Evolutionary conservation across 768 basidiomycete species (phyloP), one percentile per base, ranked within the genome.

Genomic region (Mycena indigotica): DNA sequence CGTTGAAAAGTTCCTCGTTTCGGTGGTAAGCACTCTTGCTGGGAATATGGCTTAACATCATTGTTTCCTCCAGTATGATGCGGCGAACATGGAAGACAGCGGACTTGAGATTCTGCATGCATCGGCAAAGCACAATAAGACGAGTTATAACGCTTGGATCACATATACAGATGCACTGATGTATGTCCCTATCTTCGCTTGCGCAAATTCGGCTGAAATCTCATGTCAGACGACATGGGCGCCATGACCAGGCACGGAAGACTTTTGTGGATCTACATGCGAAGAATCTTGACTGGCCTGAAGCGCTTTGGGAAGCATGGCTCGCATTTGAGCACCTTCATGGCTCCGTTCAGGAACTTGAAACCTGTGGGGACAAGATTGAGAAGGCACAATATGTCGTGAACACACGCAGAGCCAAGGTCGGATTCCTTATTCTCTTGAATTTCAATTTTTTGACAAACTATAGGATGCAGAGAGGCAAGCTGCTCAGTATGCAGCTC

Each of bases 281-380:
- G 41, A 89, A 89, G 69, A 84, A 87, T 50, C 65, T 98, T 35
- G 96, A 99, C 71, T 98, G 95, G 89, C 95, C 97, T 0, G 96
- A 99, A 71, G 89, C 88, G 10, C 76, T 98, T 6, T 96, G 92
- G 87, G 92, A 95, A 54, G 88, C 91, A 1, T 96, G 93, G 91
- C 67, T 87, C 17, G 73, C 80, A n/a, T 97, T 98, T 65, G 96
- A 98, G 69, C 84, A 92, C 62, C 73, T 89, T 3, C 80, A 94
- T 65, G 96, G 96, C 0, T 80, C 84, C 23, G 76, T 92, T 15
- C 76, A 82, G 26, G 83, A 86, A 32, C 76, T 92, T 26, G 85
- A 91, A 35, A 73, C 75, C 10, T 83, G 83, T 39, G 68, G 88
- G 44, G 82, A 83, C 53, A 84, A 84, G 58, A 76, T 92, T 21